Evolutionary conservation across 306 rosid species (phyloP).

Genomic region (Spatholobus suberectus): DNA sequence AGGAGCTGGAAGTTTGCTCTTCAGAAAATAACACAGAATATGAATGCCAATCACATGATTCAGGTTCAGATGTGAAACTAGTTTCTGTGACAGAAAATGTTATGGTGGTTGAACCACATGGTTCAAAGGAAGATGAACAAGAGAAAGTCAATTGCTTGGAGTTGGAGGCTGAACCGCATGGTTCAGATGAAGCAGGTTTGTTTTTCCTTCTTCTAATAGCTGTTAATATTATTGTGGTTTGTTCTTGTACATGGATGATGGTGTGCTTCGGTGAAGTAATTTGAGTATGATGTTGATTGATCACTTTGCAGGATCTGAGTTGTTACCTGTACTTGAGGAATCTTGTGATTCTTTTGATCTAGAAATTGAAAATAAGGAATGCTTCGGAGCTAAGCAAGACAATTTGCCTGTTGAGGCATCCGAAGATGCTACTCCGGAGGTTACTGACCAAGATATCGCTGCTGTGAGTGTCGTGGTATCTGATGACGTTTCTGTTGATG

Average conservation of each 20-base stretch:
- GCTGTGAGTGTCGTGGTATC: not conserved
- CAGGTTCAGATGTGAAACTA: constrained; percentile 7
- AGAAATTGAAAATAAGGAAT: not conserved
- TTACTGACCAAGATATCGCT: not conserved
- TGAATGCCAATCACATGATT: constrained; percentile 19
- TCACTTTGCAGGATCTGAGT: constrained; percentile 30
- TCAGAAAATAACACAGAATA: not conserved
- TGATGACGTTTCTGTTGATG: not conserved
- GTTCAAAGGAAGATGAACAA: not conserved
- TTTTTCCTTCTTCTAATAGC: not conserved
- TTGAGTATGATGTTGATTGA: constrained; percentile 35
- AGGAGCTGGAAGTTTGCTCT: constrained; percentile 49
- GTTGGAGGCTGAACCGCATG: not conserved
- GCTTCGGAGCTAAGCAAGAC: not conserved
- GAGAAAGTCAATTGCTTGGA: not conserved
- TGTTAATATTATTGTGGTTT: not conserved
- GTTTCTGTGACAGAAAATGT: constrained; percentile 4
- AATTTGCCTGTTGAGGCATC: not conserved
- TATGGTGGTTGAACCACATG: not conserved
- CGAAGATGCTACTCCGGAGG: not conserved
- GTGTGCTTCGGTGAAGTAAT: not conserved
- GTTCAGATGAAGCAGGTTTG: constrained; percentile 33
- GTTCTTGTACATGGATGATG: not conserved
- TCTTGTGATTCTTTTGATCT: too few species aligned
- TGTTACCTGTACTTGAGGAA: not conserved